Evolutionary conservation across 2,329 filamentous ascomycete species (phyloP), one percentile per base, ranked within the genome.

Genomic region (Verticillium albo-atrum): DNA sequence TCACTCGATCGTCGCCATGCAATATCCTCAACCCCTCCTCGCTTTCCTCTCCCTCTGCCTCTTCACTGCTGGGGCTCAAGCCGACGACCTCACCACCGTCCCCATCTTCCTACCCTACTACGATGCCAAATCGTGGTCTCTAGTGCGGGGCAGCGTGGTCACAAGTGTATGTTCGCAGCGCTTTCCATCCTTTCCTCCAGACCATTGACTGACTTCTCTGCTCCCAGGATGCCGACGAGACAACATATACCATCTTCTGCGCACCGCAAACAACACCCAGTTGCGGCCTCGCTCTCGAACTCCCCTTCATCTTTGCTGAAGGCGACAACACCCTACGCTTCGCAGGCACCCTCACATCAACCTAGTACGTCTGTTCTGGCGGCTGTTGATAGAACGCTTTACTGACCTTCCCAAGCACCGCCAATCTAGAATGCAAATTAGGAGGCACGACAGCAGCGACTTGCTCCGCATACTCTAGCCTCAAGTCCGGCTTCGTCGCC

Each of bases 241-340:
- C 79, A 17, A 76, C 77, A 26, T 81, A 79, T 62, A 81, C 79
- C 59, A 76, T 82, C 47, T 82, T 82, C 65, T 82, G 79, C 61
- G 74, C 74, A 10, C 71, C 76, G 30, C 67, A 75, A 58, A 71
- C 72, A n/a, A 72, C 74, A 3, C 70, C 69, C 6, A 71, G 70
- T 6, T 82, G 79, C 66, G 74, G 76, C 58, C 68, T 82, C 7
- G 75, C 75, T 6, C 74, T 77, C 15, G 77, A 79, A 52, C 73
- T 81, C 35, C 79, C 79, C 4, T 81, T 81, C 62, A 63, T 78
- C 54, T 72, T 82, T 59, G 73, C 78, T 14, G 77, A 80, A 62
- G 79, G 79, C 0, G 74, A 78, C 14, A 68, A 69, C 37, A 80
- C 77, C 4, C 71, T 82, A 34, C 67, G 72, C 54, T 81, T 79